These are phyloP conservation scores for Hygrophila difformis DNA, from an alignment of 257 asterid genomes.

Conservation along the genomic window DNA sequence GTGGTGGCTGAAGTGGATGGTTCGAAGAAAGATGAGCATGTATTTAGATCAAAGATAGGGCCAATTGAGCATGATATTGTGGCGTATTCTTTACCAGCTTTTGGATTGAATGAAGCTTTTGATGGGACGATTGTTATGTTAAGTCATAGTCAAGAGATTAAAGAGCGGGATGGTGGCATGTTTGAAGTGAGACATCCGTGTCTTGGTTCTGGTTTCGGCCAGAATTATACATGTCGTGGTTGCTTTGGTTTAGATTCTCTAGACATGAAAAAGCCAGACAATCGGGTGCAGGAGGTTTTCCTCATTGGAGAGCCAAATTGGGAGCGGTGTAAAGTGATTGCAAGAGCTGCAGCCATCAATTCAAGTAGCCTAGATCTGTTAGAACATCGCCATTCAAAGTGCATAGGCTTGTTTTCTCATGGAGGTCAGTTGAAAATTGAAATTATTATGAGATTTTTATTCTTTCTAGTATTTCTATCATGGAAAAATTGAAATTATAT, in stretches of 20 bases:
- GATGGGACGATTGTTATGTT: slow-evolving; percentile 54
- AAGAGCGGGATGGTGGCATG: slow-evolving; percentile 29
- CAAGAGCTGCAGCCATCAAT: slow-evolving; percentile 61
- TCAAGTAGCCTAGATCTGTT: slow-evolving; percentile 41
- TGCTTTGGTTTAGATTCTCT: slow-evolving; percentile 33
- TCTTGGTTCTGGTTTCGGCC: slow-evolving; percentile 39
- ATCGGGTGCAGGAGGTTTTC: slow-evolving; percentile 19
- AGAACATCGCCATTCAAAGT: slow-evolving; percentile 26
- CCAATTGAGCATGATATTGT: slow-evolving; percentile 33
- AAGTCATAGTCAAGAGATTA: slow-evolving; percentile 39
- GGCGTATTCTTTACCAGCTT: slow-evolving; percentile 58
- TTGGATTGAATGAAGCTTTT: slow-evolving; percentile 80
- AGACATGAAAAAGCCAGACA: slow-evolving; percentile 15
- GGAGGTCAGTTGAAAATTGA: slow-evolving; percentile 43
- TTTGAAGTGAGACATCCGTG: slow-evolving; percentile 73
- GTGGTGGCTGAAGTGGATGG: slow-evolving; percentile 56
- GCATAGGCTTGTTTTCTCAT: slow-evolving; percentile 49
- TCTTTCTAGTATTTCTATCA: too few species aligned
- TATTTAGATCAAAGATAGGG: slow-evolving; percentile 45
- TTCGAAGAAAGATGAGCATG: slow-evolving; percentile 25
- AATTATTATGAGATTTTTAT: slow-evolving; percentile 9
- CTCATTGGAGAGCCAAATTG: slow-evolving; percentile 62
- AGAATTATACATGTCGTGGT: slow-evolving; percentile 61
- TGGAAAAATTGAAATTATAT: too few species aligned
- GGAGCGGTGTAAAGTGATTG: slow-evolving; percentile 55